Evolutionary conservation across 805 yeast genomes (phyloP).

Genomic region (Candida berthetii): DNA sequence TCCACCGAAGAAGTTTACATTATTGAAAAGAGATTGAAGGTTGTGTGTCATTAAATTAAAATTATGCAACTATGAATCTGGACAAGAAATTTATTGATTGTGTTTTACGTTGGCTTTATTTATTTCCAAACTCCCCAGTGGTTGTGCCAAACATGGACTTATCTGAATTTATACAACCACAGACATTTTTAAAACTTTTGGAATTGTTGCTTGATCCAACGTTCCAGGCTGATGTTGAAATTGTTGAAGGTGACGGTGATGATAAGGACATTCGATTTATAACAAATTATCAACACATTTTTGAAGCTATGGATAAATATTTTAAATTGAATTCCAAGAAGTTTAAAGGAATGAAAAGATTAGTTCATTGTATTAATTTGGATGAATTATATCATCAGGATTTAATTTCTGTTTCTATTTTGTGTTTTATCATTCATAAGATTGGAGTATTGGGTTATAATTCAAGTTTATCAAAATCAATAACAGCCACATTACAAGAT

Average conservation of each 20-base stretch:
- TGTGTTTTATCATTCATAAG: background rate
- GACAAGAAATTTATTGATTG: background rate
- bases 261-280: background rate
- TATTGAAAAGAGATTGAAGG: background rate
- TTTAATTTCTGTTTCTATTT: background rate
- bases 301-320: background rate
- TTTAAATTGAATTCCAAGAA: background rate
- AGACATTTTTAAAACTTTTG: background rate
- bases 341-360: background rate
- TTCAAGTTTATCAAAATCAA: constrained; percentile 3
- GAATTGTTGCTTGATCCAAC: background rate
- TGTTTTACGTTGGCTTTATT: background rate
- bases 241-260: background rate
- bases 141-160: background rate
- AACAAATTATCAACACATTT: background rate
- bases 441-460: background rate
- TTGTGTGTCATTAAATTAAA: too few species aligned
- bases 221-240: background rate
- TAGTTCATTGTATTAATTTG: background rate
- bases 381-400: background rate
- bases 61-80: too few species aligned
- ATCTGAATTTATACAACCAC: background rate
- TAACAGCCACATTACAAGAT: too few species aligned
- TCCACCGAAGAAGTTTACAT: background rate
- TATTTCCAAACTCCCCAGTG: background rate